Base-by-base conservation (phyloP, 228 moss, liverwort and hornwort species). In the Sphagnum magellanicum region DNA sequence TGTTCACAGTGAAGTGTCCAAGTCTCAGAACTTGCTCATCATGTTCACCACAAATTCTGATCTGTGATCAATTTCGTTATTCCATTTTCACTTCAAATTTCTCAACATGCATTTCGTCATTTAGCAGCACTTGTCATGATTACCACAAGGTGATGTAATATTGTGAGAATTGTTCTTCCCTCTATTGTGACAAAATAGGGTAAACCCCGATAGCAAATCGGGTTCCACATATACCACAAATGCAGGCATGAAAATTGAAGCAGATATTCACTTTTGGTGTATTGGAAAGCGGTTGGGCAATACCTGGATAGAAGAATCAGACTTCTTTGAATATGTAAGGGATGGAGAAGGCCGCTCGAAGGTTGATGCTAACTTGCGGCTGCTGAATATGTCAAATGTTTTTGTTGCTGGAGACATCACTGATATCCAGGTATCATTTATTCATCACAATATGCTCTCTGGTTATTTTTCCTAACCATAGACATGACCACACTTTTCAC, bases 321-420 rank as follows among this genome's bases (percentile, higher is more conserved):
- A 71, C 17, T 78, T 87, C 49, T 32, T 32, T 32, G 70, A 78
- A 11, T 70, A 71, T 65, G 78, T 73, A 65, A 67, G 86, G 65
- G 79, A 86, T 17, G 70, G 68, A 0, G 77, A 73, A 8, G 90
- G 91, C 73, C 75, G 71, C 10, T 55, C 90, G 14, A 83, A 79
- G 32, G 84, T 90, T 64, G 91, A 94, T 16, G 62, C 4, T 6
- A 60, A 53, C 6, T 48, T 76, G 63, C 86, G 83, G 52, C 65
- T 94, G 50, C 67, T 77, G 48, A 76, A 83, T 47, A 51, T 83
- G 67, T 68, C 78, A 5, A 90, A 90, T 61, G 77, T 94, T 5
- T 94, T 94, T 70, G 87, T 83, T 50, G 87, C 83, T 7, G 84
- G 90, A 71, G 91, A 94, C 66, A 68, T 91, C 52, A 88, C 80